These are phyloP conservation scores for Emergomyces orientalis DNA, from an alignment of 2,329 filamentous ascomycete genomes.

Conservation along the genomic window DNA sequence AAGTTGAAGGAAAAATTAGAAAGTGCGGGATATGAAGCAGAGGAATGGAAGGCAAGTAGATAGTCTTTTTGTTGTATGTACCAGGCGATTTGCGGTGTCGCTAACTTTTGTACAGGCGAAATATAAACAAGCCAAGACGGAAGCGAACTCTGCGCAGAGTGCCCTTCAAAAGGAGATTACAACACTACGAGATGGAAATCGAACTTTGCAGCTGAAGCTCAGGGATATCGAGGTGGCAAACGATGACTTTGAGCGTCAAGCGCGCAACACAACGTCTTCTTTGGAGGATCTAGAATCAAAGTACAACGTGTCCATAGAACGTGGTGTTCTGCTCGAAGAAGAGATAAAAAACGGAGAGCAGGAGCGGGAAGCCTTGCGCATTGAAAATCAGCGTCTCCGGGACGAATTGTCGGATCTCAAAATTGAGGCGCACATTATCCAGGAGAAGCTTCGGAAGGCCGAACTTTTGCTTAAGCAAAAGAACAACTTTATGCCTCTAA, in stretches of 20 bases:
- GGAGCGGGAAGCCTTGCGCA: slow-evolving; percentile 78
- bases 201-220: slow-evolving; percentile 70
- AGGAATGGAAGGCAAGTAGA: slow-evolving; percentile 86
- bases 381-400: slow-evolving; percentile 79
- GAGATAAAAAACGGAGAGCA: slow-evolving; percentile 86
- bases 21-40: slow-evolving; percentile 73
- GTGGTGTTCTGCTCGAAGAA: slow-evolving; percentile 86
- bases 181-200: slow-evolving; percentile 71
- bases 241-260: slow-evolving; percentile 95
- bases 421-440: slow-evolving; percentile 87
- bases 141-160: slow-evolving; percentile 76
- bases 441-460: slow-evolving; percentile 79
- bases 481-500: slow-evolving; percentile 43
- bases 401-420: slow-evolving; percentile 89
- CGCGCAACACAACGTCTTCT: slow-evolving; percentile 88
- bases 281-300: slow-evolving; percentile 96
- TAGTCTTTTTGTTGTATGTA: background rate
- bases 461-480: slow-evolving; percentile 44
- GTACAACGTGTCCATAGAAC: slow-evolving; percentile 88
- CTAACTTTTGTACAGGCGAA: slow-evolving; percentile 55
- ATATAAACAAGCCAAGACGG: slow-evolving; percentile 87
- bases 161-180: slow-evolving; percentile 93
- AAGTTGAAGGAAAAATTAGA: slow-evolving; percentile 80
- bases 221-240: slow-evolving; percentile 96
- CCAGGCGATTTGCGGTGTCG: background rate